Evolutionary conservation across 164 flowering plant species (phyloP).

Genomic region (Tetrastigma voinierianum): DNA sequence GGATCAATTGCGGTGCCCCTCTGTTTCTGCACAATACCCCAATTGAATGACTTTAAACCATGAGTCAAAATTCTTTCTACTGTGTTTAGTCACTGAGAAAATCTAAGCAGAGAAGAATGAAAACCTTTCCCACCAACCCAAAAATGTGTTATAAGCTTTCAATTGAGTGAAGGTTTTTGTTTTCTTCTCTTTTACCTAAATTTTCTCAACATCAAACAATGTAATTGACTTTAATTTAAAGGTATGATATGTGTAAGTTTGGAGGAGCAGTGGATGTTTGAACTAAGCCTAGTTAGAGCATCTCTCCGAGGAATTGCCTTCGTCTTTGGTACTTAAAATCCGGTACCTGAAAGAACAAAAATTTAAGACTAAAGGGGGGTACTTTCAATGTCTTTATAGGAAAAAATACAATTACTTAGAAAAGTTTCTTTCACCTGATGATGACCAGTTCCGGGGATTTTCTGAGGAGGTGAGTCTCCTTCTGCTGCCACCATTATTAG

Average conservation of each 20-base stretch:
- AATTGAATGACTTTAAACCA: too few relatives aligned
- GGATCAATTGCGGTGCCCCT: conserved; percentile 51
- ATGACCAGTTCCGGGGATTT: conserved; percentile 48
- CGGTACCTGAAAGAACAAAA: conserved; percentile 54
- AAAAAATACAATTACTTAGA: too few relatives aligned
- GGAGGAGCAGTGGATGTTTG: conserved; percentile 39
- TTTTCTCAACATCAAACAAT: conserved; percentile 18
- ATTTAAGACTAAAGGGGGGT: conserved; percentile 8
- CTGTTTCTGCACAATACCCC: conserved; percentile 46
- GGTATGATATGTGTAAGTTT: conserved; percentile 28
- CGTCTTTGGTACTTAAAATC: conserved; percentile 60
- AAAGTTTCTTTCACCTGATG: conserved; percentile 50
- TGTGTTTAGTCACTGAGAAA: too few relatives aligned
- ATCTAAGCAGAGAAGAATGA: too few relatives aligned
- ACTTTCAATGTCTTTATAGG: conserved; percentile 6
- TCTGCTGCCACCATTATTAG: conserved; percentile 43
- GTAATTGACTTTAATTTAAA: conserved; percentile 1
- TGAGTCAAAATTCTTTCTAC: too few relatives aligned
- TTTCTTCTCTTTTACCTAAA: neutral
- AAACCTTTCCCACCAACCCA: too few relatives aligned
- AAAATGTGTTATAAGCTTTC: too few relatives aligned
- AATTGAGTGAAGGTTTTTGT: neutral
- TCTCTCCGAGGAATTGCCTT: conserved; percentile 42
- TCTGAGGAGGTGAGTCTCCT: conserved; percentile 74
- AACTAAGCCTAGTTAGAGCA: conserved; percentile 35